phyloP scores from a whole-genome alignment of 2,329 filamentous ascomycete species.

The Gyromitra esculenta region DNA sequence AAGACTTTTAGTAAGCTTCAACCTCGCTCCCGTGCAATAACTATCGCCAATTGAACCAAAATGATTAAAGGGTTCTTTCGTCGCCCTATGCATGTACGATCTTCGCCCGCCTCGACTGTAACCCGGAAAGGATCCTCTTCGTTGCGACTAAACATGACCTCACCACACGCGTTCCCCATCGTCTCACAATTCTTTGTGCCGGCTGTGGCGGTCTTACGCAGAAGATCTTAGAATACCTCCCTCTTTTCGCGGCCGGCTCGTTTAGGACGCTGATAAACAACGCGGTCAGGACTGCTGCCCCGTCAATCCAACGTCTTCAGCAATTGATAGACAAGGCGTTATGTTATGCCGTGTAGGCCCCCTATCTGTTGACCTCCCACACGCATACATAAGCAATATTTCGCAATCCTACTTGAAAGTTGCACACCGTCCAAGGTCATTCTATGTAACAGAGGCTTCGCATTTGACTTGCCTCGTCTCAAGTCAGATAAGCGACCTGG shows the following conservation, averaged over 20 bases:
- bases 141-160: constrained; percentile 34
- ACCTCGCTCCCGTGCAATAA: constrained; percentile 11
- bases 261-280: constrained; percentile 34
- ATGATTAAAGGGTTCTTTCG: constrained; percentile 29
- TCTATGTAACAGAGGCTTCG: not conserved
- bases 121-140: constrained; percentile 46
- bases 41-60: constrained; percentile 42
- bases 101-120: constrained; percentile 40
- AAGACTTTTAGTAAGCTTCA: constrained; percentile 24
- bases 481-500: constrained; percentile 24
- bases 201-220: constrained; percentile 18
- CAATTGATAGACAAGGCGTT: constrained; percentile 41
- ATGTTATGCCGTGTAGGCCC: constrained; percentile 22
- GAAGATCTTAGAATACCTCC: constrained; percentile 11
- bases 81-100: constrained; percentile 48
- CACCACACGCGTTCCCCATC: constrained; percentile 28
- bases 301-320: constrained; percentile 19
- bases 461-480: not conserved
- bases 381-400: constrained; percentile 36
- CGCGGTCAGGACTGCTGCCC: constrained; percentile 12
- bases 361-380: constrained; percentile 19
- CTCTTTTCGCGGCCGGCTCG: constrained; percentile 18
- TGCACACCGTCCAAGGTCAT: constrained; percentile 3
- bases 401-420: constrained; percentile 37
- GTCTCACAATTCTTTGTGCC: constrained; percentile 12